phyloP scores from a whole-genome alignment of 2,329 filamentous ascomycete genomes.

The Ophiostoma australiae region DNA sequence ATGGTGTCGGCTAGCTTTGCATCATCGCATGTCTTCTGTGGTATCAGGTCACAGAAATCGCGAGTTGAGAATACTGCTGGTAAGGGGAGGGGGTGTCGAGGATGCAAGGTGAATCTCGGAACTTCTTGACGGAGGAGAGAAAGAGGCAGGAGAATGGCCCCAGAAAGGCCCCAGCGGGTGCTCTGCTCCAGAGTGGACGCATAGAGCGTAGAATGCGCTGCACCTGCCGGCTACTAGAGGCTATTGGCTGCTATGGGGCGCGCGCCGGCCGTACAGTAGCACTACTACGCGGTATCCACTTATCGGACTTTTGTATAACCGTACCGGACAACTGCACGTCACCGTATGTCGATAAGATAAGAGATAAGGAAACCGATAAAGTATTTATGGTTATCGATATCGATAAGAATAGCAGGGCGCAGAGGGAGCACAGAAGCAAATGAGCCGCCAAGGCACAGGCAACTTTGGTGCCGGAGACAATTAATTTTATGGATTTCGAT shows the following conservation, averaged over 20 bases:
- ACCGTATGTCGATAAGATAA: constrained; percentile 19
- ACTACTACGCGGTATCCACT: constrained; percentile 14
- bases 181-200: constrained; percentile 8
- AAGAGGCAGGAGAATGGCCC: constrained; percentile 18
- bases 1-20: not conserved
- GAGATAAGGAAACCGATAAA: constrained; percentile 8
- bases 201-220: constrained; percentile 21
- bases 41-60: not conserved
- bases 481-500: not conserved
- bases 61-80: not conserved
- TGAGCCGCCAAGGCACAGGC: too few species aligned
- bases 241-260: constrained; percentile 17
- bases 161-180: constrained; percentile 11
- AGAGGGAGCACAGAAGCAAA: too few species aligned
- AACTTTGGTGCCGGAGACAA: too few species aligned
- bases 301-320: constrained; percentile 22
- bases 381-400: not conserved
- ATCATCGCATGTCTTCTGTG: not conserved
- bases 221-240: constrained; percentile 14
- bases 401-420: not conserved
- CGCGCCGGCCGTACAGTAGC: not conserved
- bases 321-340: constrained; percentile 20
- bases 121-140: constrained; percentile 11
- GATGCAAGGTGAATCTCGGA: not conserved
- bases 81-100: not conserved